phyloP scores from a whole-genome alignment of 768 basidiomycete species.

The Leccinum incarnatum region DNA sequence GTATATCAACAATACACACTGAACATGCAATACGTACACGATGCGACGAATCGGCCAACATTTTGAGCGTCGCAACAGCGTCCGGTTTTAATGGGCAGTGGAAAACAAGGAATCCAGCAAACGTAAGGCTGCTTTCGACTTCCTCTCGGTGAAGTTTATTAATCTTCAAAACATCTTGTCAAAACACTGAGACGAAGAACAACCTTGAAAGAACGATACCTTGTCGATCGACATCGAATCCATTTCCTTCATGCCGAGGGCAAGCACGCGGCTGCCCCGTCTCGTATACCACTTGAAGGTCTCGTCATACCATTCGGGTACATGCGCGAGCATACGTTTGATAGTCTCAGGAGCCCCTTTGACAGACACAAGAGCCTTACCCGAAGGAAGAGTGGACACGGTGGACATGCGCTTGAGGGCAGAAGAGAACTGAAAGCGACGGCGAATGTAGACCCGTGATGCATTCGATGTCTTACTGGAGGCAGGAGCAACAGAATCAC shows the following conservation, averaged over 20 bases:
- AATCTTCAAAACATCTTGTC: constrained; percentile 48
- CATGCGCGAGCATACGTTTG: constrained; percentile 71
- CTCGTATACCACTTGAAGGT: constrained; percentile 95
- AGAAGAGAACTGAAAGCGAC: constrained; percentile 97
- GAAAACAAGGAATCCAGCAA: constrained; percentile 98
- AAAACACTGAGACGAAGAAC: neutral
- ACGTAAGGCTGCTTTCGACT: constrained; percentile 74
- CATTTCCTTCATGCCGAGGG: constrained; percentile 85
- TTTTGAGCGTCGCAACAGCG: constrained; percentile 85
- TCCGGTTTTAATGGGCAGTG: constrained; percentile 96
- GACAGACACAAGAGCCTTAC: constrained; percentile 65
- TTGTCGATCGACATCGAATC: constrained; percentile 67
- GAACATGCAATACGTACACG: constrained; percentile 55
- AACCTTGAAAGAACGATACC: constrained; percentile 40
- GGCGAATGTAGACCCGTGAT: constrained; percentile 67
- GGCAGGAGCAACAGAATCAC: constrained; percentile 68
- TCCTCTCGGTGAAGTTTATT: constrained; percentile 81
- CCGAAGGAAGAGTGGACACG: constrained; percentile 63
- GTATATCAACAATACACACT: neutral
- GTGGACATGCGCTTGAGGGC: constrained; percentile 98
- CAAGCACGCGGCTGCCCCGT: constrained; percentile 89
- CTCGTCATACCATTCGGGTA: constrained; percentile 85
- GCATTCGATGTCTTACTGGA: constrained; percentile 50
- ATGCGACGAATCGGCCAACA: constrained; percentile 95
- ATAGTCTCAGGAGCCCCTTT: constrained; percentile 99